A percentile compares a stretch with the other conserved stretches of the same genome.
These are phyloP conservation scores for Aureobasidium leucospermi DNA, from an alignment of 2,329 filamentous ascomycete genomes.

Conservation along the genomic window DNA sequence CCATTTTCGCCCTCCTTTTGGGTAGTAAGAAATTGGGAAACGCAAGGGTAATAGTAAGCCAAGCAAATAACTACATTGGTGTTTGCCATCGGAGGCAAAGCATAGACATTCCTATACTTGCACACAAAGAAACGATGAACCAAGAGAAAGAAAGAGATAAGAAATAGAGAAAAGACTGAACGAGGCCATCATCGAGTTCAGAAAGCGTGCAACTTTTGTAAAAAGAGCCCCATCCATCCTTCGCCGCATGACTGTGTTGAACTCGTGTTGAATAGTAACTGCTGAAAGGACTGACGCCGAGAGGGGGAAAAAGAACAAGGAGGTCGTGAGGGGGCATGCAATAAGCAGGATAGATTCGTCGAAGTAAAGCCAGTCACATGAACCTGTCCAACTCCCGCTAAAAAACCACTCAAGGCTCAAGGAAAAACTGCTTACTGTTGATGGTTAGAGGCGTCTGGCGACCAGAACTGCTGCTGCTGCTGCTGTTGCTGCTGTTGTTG, in stretches of 20 bases:
- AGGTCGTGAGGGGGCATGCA: conserved; percentile 17
- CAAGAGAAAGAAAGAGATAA: conserved; percentile 6
- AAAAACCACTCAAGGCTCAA: conserved; percentile 34
- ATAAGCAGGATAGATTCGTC: conserved; percentile 18
- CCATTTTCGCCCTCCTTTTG: conserved; percentile 12
- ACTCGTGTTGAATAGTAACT: conserved; percentile 4
- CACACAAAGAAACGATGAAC: neutral
- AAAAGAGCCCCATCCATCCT: conserved; percentile 12
- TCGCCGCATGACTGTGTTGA: conserved; percentile 14
- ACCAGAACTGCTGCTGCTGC: neutral
- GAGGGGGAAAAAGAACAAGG: conserved; percentile 15
- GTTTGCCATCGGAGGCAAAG: neutral
- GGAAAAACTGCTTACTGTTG: conserved; percentile 28
- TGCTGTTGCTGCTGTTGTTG: conserved; percentile 1
- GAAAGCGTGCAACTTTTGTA: conserved; percentile 15
- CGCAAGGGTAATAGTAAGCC: conserved; percentile 10
- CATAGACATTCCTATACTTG: conserved; percentile 5
- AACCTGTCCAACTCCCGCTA: conserved; percentile 33
- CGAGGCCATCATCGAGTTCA: conserved; percentile 5
- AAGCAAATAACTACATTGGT: conserved; percentile 11
- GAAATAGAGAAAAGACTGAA: conserved; percentile 12
- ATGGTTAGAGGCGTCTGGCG: neutral
- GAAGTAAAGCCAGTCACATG: conserved; percentile 19
- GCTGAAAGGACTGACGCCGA: conserved; percentile 14
- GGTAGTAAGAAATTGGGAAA: conserved; percentile 9